A percentile compares a stretch with the other conserved stretches of the same genome.
phyloP scores from a whole-genome alignment of 164 flowering plant species.

The Aristolochia californica region DNA sequence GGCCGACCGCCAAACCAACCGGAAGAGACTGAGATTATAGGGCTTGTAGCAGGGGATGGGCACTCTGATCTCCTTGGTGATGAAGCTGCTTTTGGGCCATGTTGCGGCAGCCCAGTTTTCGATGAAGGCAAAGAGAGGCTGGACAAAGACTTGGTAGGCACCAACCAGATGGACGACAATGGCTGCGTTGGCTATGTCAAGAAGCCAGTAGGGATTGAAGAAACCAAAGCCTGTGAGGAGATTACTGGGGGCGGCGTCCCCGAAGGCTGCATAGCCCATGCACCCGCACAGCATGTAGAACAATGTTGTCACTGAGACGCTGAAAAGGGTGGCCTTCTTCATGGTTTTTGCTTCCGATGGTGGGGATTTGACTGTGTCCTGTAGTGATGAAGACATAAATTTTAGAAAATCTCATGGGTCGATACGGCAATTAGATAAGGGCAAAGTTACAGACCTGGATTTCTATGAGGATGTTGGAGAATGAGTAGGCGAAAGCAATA shows the following conservation, averaged over 20 bases:
- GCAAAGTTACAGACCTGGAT: slow-evolving; percentile 40
- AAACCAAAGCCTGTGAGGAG: slow-evolving; percentile 56
- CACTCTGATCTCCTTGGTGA: slow-evolving; percentile 29
- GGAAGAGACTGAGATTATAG: slow-evolving; percentile 41
- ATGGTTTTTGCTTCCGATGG: slow-evolving; percentile 54
- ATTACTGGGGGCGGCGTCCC: slow-evolving; percentile 46
- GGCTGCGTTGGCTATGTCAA: slow-evolving; percentile 56
- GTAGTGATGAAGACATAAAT: slow-evolving; percentile 5
- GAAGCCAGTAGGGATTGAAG: slow-evolving; percentile 57
- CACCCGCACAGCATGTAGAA: slow-evolving; percentile 65
- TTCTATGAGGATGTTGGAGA: slow-evolving; percentile 60
- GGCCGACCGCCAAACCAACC: slow-evolving; percentile 43
- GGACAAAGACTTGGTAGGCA: slow-evolving; percentile 59
- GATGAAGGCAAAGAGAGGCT: slow-evolving; percentile 56
- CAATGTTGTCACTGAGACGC: slow-evolving; percentile 35
- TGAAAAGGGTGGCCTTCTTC: slow-evolving; percentile 40
- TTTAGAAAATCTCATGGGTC: too few relatives aligned
- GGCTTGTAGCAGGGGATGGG: slow-evolving; percentile 27
- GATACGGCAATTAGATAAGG: background rate
- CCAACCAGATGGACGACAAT: slow-evolving; percentile 60
- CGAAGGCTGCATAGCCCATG: slow-evolving; percentile 68
- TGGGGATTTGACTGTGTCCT: slow-evolving; percentile 52
- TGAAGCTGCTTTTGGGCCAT: slow-evolving; percentile 33
- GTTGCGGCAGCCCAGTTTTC: slow-evolving; percentile 32
- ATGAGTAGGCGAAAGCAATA: slow-evolving; percentile 75